Conservation (phyloP, 2,329 filamentous ascomycete species). For the Colletotrichum sp. region DNA sequence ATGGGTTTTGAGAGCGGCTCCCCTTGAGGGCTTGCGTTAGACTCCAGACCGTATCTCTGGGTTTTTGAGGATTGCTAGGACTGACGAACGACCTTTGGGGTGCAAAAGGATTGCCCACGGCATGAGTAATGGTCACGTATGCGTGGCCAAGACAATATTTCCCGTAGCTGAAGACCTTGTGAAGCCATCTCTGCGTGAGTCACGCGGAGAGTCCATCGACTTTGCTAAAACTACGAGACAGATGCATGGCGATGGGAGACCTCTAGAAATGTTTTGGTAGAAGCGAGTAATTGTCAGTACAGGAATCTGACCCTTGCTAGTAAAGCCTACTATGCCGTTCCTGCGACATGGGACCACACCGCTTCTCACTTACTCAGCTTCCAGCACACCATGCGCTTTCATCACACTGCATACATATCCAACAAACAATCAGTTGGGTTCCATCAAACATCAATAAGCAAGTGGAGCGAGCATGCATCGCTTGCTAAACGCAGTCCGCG, state of each 20-base stretch:
- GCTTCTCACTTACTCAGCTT: neutral
- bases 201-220: neutral
- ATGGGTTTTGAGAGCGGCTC: neutral
- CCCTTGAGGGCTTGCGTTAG: neutral
- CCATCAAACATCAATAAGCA: constrained; percentile 11
- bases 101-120: neutral
- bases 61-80: neutral
- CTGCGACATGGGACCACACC: neutral
- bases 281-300: neutral
- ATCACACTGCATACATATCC: neutral
- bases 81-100: neutral
- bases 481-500: neutral
- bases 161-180: neutral
- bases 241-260: neutral
- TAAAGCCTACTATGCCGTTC: neutral
- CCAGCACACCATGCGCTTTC: neutral
- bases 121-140: neutral
- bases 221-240: neutral
- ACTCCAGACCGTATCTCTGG: neutral
- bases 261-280: neutral
- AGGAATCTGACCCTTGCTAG: neutral
- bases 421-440: neutral
- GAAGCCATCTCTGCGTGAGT: neutral
- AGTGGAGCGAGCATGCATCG: neutral
- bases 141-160: neutral